These are phyloP conservation scores for Cyclostephanos tholiformis DNA, from an alignment of 108 stramenopile species.

Conservation along the genomic window DNA sequence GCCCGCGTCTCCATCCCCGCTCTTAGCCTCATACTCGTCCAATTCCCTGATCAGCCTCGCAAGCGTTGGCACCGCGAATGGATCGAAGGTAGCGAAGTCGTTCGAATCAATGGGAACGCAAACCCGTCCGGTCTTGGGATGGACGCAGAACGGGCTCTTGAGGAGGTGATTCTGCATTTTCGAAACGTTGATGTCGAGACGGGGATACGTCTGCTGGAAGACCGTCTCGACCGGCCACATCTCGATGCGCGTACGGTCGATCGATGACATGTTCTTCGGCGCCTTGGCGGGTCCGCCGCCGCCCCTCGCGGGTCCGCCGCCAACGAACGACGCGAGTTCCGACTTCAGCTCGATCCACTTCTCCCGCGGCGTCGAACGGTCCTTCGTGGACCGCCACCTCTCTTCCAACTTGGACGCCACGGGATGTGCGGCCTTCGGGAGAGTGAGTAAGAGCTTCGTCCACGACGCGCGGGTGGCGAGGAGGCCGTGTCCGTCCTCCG, in stretches of 20 bases:
- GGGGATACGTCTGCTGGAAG: slow-evolving; percentile 92
- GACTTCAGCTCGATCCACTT: slow-evolving; percentile 86
- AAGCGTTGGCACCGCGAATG: slow-evolving; percentile 87
- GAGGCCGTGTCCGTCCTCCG: slow-evolving; percentile 81
- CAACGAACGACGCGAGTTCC: slow-evolving; percentile 57
- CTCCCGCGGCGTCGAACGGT: slow-evolving; percentile 53
- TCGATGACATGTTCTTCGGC: slow-evolving; percentile 49
- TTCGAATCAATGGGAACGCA: slow-evolving; percentile 93
- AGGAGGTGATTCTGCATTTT: slow-evolving; percentile 99
- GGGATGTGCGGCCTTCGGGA: slow-evolving; percentile 75
- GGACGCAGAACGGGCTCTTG: slow-evolving; percentile 98
- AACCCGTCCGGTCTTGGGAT: slow-evolving; percentile 98
- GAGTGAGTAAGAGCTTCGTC: slow-evolving; percentile 79
- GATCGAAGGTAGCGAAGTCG: slow-evolving; percentile 79
- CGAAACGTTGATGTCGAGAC: slow-evolving; percentile 99
- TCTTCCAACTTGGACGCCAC: slow-evolving; percentile 57
- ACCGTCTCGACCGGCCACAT: slow-evolving; percentile 92
- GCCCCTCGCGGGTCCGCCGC: background rate
- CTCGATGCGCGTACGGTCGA: slow-evolving; percentile 67
- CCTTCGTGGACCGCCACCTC: slow-evolving; percentile 60
- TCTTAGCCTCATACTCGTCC: slow-evolving; percentile 52
- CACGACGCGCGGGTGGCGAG: slow-evolving; percentile 80
- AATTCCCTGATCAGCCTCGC: slow-evolving; percentile 73
- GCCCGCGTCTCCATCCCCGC: background rate
- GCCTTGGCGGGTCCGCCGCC: slow-evolving; percentile 38